These are phyloP conservation scores for Beta vulgaris DNA, from an alignment of 148 eudicot genomes.

Conservation along the genomic window DNA sequence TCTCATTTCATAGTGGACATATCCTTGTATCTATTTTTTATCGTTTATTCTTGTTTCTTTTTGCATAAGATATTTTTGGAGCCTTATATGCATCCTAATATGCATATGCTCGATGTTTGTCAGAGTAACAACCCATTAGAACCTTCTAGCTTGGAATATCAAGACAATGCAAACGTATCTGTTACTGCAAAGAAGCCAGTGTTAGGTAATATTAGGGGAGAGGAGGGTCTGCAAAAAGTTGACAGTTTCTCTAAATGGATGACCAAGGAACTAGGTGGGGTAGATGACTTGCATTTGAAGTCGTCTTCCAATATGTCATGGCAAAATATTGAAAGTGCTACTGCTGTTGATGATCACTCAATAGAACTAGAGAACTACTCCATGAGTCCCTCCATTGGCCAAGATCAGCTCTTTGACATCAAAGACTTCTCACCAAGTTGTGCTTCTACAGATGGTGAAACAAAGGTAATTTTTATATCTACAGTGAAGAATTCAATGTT, in stretches of 20 bases:
- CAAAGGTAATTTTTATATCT: slow-evolving; percentile 40
- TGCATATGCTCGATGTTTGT: slow-evolving; percentile 9
- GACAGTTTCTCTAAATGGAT: slow-evolving; percentile 69
- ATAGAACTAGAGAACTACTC: slow-evolving; percentile 43
- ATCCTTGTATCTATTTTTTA: too few species aligned
- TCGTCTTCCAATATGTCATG: slow-evolving; percentile 52
- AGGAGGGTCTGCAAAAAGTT: slow-evolving; percentile 56
- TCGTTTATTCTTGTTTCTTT: neutral
- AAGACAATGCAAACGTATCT: slow-evolving; percentile 26
- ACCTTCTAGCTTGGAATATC: slow-evolving; percentile 23
- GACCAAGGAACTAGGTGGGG: slow-evolving; percentile 57
- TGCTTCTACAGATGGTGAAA: slow-evolving; percentile 41
- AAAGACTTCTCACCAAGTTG: slow-evolving; percentile 56
- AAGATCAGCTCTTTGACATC: slow-evolving; percentile 67
- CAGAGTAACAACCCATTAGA: slow-evolving; percentile 40
- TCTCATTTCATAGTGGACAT: neutral
- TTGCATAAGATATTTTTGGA: neutral
- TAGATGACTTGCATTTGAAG: slow-evolving; percentile 44
- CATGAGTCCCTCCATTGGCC: slow-evolving; percentile 61
- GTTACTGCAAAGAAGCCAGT: slow-evolving; percentile 33
- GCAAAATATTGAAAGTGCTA: slow-evolving; percentile 44
- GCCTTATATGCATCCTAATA: slow-evolving; percentile 17
- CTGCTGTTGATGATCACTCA: slow-evolving; percentile 46
- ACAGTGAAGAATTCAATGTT: neutral
- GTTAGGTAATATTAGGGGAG: slow-evolving; percentile 35